phyloP scores from a whole-genome alignment of 2,329 filamentous ascomycete genomes.

The Immersiporthe knoxdaviesiana region DNA sequence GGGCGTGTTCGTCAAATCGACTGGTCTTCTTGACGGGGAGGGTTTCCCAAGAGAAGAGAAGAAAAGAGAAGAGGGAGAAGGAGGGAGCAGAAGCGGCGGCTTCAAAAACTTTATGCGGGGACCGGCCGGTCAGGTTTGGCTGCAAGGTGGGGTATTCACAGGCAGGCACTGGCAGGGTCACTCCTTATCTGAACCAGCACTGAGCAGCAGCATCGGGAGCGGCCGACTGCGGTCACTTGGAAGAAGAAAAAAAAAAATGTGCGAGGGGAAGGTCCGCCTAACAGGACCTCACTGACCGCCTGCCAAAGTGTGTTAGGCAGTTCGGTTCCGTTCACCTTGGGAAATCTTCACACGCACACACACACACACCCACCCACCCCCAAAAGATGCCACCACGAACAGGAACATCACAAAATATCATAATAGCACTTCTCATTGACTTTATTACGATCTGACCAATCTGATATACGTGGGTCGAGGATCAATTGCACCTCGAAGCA shows the following conservation, averaged over 20 bases:
- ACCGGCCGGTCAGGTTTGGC: neutral
- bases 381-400: neutral
- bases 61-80: slow-evolving; percentile 12
- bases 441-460: too few relatives aligned
- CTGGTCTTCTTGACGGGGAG: slow-evolving; percentile 29
- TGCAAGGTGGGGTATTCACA: slow-evolving; percentile 16
- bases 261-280: neutral
- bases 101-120: slow-evolving; percentile 24
- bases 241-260: too few relatives aligned
- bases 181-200: slow-evolving; percentile 4
- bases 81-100: slow-evolving; percentile 8
- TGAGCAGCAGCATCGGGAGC: neutral
- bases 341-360: neutral
- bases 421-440: neutral
- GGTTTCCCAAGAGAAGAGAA: slow-evolving; percentile 30
- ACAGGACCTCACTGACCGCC: neutral
- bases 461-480: too few relatives aligned
- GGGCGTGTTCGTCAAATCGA: slow-evolving; percentile 21
- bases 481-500: too few relatives aligned
- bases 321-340: neutral
- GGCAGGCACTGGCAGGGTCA: too few relatives aligned
- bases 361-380: too few relatives aligned
- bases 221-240: neutral
- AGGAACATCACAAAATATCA: neutral
- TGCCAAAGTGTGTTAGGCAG: neutral